phyloP scores from a whole-genome alignment of 1,139 yeast genomes.

The Chernovozyma aurita region DNA sequence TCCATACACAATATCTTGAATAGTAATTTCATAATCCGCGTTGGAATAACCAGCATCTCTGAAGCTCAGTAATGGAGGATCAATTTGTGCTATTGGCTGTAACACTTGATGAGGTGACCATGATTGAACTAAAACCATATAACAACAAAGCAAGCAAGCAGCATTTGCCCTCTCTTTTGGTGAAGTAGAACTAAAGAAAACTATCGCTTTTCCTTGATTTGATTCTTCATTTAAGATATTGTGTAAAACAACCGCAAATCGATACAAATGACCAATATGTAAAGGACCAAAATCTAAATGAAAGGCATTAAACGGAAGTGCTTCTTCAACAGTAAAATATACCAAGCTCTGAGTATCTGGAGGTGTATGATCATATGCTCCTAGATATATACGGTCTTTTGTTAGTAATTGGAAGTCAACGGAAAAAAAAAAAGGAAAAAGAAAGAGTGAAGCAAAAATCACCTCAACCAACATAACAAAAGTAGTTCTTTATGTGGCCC shows the following conservation, averaged over 20 bases:
- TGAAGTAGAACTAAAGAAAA: slow-evolving; percentile 78
- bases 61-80: slow-evolving; percentile 91
- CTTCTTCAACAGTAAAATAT: slow-evolving; percentile 88
- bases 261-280: slow-evolving; percentile 85
- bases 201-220: slow-evolving; percentile 85
- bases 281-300: slow-evolving; percentile 96
- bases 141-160: slow-evolving; percentile 89
- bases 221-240: slow-evolving; percentile 82
- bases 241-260: slow-evolving; percentile 92
- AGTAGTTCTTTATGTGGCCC: background rate
- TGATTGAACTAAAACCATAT: slow-evolving; percentile 90
- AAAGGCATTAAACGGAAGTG: slow-evolving; percentile 86
- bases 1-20: slow-evolving; percentile 93
- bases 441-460: background rate
- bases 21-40: slow-evolving; percentile 89
- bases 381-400: slow-evolving; percentile 78
- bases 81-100: slow-evolving; percentile 89
- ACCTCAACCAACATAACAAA: background rate
- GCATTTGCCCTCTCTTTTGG: slow-evolving; percentile 87
- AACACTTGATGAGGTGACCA: slow-evolving; percentile 98
- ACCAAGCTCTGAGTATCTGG: slow-evolving; percentile 71
- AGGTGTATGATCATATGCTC: slow-evolving; percentile 82
- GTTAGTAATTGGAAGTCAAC: background rate
- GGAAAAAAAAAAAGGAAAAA: background rate
- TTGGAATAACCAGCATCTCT: slow-evolving; percentile 96